These are phyloP conservation scores for Wolfiporia cocos DNA, from an alignment of 1,284 basidiomycete genomes.

Conservation along the genomic window DNA sequence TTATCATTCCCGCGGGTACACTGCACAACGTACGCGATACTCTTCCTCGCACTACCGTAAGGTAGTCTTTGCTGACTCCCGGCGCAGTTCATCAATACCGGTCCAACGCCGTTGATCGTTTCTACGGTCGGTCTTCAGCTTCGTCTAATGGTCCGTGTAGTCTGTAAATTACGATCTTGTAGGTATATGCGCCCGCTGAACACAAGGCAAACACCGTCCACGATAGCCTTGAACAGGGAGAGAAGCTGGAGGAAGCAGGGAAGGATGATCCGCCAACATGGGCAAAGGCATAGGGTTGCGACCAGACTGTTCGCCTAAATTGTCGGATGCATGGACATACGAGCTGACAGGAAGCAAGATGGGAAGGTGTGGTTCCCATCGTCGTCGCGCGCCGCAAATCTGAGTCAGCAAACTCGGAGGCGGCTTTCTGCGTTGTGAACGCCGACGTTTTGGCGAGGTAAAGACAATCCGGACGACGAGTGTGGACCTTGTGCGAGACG, in stretches of 20 bases:
- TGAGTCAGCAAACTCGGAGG: too few species aligned
- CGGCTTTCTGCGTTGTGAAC: too few species aligned
- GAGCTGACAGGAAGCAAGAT: too few species aligned
- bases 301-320: too few species aligned
- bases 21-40: conserved; percentile 22
- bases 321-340: too few species aligned
- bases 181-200: conserved; percentile 28
- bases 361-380: too few species aligned
- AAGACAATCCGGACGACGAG: too few species aligned
- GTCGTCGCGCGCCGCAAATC: too few species aligned
- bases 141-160: background rate
- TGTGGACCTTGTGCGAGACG: too few species aligned
- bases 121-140: conserved; percentile 20
- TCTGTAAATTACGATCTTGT: background rate
- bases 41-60: background rate
- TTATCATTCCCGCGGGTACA: conserved; percentile 26
- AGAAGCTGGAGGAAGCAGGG: conserved; percentile 24
- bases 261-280: conserved; percentile 26
- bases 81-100: conserved; percentile 23
- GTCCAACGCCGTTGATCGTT: conserved; percentile 23
- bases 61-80: conserved; percentile 5
- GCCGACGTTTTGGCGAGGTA: too few species aligned
- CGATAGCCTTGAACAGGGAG: conserved; percentile 21
- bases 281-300: conserved; percentile 21
- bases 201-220: conserved; percentile 27